Evolutionary conservation across 148 eudicot genomes (phyloP).

Genomic region (Rheum nobile): DNA sequence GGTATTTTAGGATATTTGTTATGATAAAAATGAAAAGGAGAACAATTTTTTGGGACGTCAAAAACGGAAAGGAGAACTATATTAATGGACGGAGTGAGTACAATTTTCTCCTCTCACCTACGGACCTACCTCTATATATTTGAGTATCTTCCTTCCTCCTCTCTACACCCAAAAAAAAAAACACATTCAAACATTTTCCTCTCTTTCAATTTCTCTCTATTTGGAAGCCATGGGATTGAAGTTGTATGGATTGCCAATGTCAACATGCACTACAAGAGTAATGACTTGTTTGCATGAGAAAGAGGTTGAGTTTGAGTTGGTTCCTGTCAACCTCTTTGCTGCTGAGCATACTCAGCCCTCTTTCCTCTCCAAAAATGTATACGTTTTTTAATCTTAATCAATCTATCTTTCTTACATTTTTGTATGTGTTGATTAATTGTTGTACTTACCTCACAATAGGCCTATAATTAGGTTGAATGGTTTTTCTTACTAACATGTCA

Average conservation of each 20-base stretch:
- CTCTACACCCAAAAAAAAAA: background rate
- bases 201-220: background rate
- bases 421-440: background rate
- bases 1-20: too few species aligned
- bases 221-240: background rate
- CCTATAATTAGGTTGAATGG: too few species aligned
- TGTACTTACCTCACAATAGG: background rate
- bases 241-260: conserved; percentile 11
- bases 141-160: background rate
- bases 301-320: conserved; percentile 9
- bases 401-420: too few species aligned
- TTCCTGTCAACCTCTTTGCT: background rate
- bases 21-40: too few species aligned
- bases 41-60: too few species aligned
- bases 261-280: conserved; percentile 10
- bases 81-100: too few species aligned
- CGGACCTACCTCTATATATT: background rate
- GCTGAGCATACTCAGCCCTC: conserved; percentile 10
- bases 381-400: background rate
- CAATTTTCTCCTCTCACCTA: background rate
- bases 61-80: too few species aligned
- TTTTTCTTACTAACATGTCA: background rate
- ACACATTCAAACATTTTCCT: too few species aligned
- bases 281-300: conserved; percentile 10
- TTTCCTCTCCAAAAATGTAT: conserved; percentile 13